A percentile compares a stretch with the other conserved stretches of the same genome.
Evolutionary conservation across 345 rosid species (phyloP).

Genomic region (Viola odorata): DNA sequence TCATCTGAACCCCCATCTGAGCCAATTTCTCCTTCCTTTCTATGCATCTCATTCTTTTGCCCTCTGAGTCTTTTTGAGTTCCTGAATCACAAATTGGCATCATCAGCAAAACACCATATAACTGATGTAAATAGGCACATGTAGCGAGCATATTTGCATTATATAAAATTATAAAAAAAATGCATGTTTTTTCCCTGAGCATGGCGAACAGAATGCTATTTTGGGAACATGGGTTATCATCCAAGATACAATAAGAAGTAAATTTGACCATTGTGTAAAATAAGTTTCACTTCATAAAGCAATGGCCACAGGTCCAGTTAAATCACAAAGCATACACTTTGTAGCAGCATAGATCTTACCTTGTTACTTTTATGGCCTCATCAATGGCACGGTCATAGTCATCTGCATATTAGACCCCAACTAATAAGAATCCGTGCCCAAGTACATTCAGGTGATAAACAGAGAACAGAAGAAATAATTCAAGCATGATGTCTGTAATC

Average conservation of each 20-base stretch:
- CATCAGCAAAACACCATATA: neutral
- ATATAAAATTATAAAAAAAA: too few relatives aligned
- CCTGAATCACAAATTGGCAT: slow-evolving; percentile 30
- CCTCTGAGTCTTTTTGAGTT: slow-evolving; percentile 24
- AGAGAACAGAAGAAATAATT: neutral
- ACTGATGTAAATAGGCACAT: too few relatives aligned
- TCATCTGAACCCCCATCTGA: slow-evolving; percentile 13
- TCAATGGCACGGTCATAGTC: slow-evolving; percentile 65
- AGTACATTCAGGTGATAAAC: neutral
- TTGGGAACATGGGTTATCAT: too few relatives aligned
- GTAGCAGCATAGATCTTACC: slow-evolving; percentile 39
- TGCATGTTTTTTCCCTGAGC: too few relatives aligned
- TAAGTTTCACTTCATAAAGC: too few relatives aligned
- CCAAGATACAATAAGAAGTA: too few relatives aligned
- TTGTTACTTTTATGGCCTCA: slow-evolving; percentile 54
- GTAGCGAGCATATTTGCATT: too few relatives aligned
- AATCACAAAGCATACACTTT: too few relatives aligned
- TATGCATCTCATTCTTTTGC: slow-evolving; percentile 21
- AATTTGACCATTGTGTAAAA: too few relatives aligned
- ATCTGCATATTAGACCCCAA: slow-evolving; percentile 39
- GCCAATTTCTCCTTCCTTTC: slow-evolving; percentile 8
- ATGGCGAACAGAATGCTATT: too few relatives aligned
- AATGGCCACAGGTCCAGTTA: too few relatives aligned
- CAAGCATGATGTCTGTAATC: too few relatives aligned
- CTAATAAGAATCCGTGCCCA: slow-evolving; percentile 5